A percentile compares a stretch with the other conserved stretches of the same genome.
phyloP scores from a whole-genome alignment of 164 flowering plant species.

The Piper betle region DNA sequence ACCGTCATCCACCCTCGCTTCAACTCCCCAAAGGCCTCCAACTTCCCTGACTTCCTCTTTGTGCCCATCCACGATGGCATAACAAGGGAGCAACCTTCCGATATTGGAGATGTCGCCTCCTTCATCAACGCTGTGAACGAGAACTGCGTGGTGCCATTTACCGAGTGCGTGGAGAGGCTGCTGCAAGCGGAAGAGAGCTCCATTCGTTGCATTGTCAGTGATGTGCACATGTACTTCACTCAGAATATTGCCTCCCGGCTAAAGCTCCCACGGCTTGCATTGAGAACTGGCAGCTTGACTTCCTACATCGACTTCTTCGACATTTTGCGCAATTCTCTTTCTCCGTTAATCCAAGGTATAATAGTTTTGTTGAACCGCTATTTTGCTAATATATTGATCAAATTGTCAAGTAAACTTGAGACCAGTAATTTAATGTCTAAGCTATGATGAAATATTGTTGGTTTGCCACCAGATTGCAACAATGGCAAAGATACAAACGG shows the following conservation, averaged over 20 bases:
- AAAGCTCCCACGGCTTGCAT: slow-evolving; percentile 19
- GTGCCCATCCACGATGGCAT: slow-evolving; percentile 12
- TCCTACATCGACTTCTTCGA: slow-evolving; percentile 9
- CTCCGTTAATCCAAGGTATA: background rate
- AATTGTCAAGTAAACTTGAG: too few relatives aligned
- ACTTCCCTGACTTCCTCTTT: slow-evolving; percentile 23
- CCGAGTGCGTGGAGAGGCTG: slow-evolving; percentile 13
- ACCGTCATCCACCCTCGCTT: slow-evolving; percentile 31
- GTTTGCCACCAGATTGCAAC: background rate
- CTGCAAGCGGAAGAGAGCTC: background rate
- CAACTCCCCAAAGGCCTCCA: slow-evolving; percentile 25
- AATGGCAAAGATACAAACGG: slow-evolving; percentile 4
- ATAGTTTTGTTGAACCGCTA: background rate
- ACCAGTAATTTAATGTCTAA: background rate
- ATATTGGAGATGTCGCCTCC: background rate
- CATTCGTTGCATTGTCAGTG: slow-evolving; percentile 18
- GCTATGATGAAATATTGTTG: background rate
- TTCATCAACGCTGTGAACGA: background rate
- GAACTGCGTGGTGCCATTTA: slow-evolving; percentile 12
- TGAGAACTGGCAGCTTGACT: slow-evolving; percentile 13
- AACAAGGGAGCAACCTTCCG: background rate
- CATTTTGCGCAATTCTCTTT: slow-evolving; percentile 13
- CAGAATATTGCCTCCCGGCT: slow-evolving; percentile 14
- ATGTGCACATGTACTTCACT: slow-evolving; percentile 17
- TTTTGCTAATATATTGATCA: too few relatives aligned